These are phyloP conservation scores for Barbarea vulgaris DNA, from an alignment of 345 rosid species.

Conservation along the genomic window DNA sequence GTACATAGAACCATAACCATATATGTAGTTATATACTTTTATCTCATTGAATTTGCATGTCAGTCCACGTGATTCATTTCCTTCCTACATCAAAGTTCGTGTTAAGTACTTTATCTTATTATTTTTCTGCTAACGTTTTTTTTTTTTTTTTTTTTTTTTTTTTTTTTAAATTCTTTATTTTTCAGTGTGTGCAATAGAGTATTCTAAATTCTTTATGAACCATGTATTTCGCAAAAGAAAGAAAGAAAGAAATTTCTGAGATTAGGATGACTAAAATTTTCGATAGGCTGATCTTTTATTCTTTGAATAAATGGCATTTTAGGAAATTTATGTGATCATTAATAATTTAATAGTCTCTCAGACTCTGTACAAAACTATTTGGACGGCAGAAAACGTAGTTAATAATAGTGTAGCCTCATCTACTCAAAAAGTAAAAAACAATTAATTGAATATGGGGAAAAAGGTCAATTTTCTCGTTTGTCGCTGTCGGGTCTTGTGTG, in stretches of 20 bases:
- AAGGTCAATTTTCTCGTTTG: conserved; percentile 38
- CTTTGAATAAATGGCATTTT: background rate
- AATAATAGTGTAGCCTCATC: conserved; percentile 14
- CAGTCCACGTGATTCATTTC: conserved; percentile 39
- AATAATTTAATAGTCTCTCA: background rate
- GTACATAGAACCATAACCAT: conserved; percentile 34
- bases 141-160: background rate
- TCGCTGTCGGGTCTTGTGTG: conserved; percentile 35
- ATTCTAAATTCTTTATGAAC: background rate
- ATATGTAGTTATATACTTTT: conserved; percentile 16
- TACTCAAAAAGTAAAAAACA: conserved; percentile 8
- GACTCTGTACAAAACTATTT: conserved; percentile 10
- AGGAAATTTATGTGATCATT: background rate
- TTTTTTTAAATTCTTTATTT: background rate
- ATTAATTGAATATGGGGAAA: background rate
- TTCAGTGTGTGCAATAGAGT: background rate
- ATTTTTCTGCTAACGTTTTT: background rate
- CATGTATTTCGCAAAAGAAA: background rate
- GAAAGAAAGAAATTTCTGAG: background rate
- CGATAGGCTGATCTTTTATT: background rate
- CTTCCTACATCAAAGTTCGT: conserved; percentile 36
- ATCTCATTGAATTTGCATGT: conserved; percentile 39
- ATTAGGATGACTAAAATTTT: background rate
- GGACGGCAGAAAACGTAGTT: conserved; percentile 31
- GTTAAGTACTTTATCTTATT: conserved; percentile 30